Evolutionary conservation across 1,284 basidiomycete species (phyloP).

Genomic region (Malassezia furfur): DNA sequence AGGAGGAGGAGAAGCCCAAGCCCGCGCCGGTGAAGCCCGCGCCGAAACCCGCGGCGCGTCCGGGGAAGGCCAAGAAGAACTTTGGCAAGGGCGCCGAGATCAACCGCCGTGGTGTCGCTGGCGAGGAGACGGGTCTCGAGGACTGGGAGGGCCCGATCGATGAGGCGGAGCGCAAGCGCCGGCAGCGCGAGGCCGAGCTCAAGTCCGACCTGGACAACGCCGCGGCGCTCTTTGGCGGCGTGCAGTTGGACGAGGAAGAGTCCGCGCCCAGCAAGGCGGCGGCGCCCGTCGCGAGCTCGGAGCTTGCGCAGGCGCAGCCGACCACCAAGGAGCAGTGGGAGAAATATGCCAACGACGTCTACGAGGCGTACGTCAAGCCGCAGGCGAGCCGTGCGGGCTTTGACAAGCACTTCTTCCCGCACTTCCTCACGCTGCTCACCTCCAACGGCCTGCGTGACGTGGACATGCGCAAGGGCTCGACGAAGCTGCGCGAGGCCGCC

Average conservation of each 20-base stretch:
- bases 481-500: slow-evolving; percentile 35
- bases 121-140: slow-evolving; percentile 3
- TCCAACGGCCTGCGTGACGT: slow-evolving; percentile 32
- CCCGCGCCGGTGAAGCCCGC: slow-evolving; percentile 37
- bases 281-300: background rate
- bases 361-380: slow-evolving; percentile 28
- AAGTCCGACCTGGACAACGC: slow-evolving; percentile 44
- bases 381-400: slow-evolving; percentile 33
- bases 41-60: slow-evolving; percentile 42
- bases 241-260: slow-evolving; percentile 21
- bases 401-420: slow-evolving; percentile 41
- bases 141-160: slow-evolving; percentile 7
- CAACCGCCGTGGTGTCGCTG: background rate
- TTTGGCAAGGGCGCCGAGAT: background rate
- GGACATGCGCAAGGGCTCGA: slow-evolving; percentile 34
- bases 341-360: slow-evolving; percentile 24
- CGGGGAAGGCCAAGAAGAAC: slow-evolving; percentile 23
- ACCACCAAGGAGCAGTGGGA: slow-evolving; percentile 44
- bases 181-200: slow-evolving; percentile 38
- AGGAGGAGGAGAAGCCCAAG: slow-evolving; percentile 39
- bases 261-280: background rate
- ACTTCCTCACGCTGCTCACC: slow-evolving; percentile 23
- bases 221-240: slow-evolving; percentile 34
- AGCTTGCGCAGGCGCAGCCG: slow-evolving; percentile 26
- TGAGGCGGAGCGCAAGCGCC: slow-evolving; percentile 26